Conservation (phyloP, 106 monocot species). For the Platanthera zijinensis region DNA sequence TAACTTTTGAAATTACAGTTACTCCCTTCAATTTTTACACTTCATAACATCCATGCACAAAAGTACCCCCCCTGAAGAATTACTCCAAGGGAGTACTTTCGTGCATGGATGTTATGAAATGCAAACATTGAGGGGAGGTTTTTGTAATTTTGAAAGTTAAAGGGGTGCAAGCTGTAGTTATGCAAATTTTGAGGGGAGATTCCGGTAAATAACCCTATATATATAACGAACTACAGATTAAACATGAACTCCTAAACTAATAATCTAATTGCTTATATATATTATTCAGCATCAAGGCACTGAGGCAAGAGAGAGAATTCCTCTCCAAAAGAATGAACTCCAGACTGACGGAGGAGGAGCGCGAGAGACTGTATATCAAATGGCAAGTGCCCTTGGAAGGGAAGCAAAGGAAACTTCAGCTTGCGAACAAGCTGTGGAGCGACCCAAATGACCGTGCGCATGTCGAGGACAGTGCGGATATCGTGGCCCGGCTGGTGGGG, state of each 20-base stretch:
- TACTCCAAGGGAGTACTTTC: too few relatives aligned
- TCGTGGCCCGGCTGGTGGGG: constrained; percentile 84
- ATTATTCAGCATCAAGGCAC: constrained; percentile 52
- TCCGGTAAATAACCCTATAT: too few relatives aligned
- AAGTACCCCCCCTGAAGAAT: too few relatives aligned
- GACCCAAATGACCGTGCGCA: constrained; percentile 58
- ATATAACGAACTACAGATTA: too few relatives aligned
- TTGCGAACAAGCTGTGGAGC: constrained; percentile 84
- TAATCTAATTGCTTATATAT: constrained; percentile 2
- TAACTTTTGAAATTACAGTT: too few relatives aligned
- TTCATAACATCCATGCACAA: too few relatives aligned
- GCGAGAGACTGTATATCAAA: constrained; percentile 63
- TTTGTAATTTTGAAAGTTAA: too few relatives aligned
- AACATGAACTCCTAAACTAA: not conserved
- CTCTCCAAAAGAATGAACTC: constrained; percentile 64
- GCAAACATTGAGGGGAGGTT: too few relatives aligned
- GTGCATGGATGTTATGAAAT: too few relatives aligned
- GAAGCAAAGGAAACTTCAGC: constrained; percentile 79
- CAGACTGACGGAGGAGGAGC: constrained; percentile 67
- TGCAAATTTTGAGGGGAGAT: too few relatives aligned
- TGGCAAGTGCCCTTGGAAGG: constrained; percentile 77
- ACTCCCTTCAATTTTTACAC: too few relatives aligned
- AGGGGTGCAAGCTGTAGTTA: too few relatives aligned
- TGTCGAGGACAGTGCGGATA: constrained; percentile 81
- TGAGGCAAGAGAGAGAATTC: constrained; percentile 83